Conservation (phyloP, 352 stramenopile genomes). For the Phytophthora cactorum region DNA sequence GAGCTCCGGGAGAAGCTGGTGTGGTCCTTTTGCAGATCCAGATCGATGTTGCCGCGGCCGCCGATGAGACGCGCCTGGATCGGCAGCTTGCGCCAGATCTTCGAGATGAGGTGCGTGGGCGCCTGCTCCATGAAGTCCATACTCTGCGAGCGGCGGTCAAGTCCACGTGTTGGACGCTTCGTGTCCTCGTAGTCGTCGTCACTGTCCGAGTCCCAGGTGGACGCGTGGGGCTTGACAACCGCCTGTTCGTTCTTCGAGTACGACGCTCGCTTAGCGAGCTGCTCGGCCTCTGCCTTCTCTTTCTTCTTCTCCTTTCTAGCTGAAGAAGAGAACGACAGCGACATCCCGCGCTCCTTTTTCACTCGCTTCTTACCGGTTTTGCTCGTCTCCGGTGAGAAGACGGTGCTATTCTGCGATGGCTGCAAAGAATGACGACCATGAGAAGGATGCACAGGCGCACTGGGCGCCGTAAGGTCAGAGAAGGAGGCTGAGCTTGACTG, state of each 20-base stretch:
- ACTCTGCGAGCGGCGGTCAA: constrained; percentile 68
- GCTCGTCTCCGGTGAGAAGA: constrained; percentile 30
- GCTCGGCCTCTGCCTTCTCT: constrained; percentile 13
- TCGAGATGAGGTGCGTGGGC: constrained; percentile 74
- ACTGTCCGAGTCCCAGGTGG: constrained; percentile 73
- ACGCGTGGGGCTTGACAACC: constrained; percentile 52
- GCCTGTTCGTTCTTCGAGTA: constrained; percentile 56
- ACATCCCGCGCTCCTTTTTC: constrained; percentile 53
- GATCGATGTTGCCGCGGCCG: constrained; percentile 54
- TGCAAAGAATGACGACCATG: background rate
- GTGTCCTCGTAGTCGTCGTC: constrained; percentile 78
- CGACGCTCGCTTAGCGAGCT: constrained; percentile 23
- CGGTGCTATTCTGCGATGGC: constrained; percentile 4
- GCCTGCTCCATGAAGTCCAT: constrained; percentile 86
- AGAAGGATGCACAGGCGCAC: constrained; percentile 2
- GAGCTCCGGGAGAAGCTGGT: constrained; percentile 67
- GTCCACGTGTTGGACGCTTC: constrained; percentile 58
- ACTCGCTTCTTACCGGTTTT: constrained; percentile 34
- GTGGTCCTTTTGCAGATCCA: constrained; percentile 71
- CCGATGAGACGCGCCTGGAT: constrained; percentile 72
- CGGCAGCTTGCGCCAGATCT: constrained; percentile 82
- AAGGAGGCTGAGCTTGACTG: constrained; percentile 31
- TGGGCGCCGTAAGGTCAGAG: constrained; percentile 12
- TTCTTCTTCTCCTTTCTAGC: constrained; percentile 41
- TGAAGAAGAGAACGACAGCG: constrained; percentile 52